phyloP scores from a whole-genome alignment of 2,329 filamentous ascomycete species.

The Talaromyces sp. region DNA sequence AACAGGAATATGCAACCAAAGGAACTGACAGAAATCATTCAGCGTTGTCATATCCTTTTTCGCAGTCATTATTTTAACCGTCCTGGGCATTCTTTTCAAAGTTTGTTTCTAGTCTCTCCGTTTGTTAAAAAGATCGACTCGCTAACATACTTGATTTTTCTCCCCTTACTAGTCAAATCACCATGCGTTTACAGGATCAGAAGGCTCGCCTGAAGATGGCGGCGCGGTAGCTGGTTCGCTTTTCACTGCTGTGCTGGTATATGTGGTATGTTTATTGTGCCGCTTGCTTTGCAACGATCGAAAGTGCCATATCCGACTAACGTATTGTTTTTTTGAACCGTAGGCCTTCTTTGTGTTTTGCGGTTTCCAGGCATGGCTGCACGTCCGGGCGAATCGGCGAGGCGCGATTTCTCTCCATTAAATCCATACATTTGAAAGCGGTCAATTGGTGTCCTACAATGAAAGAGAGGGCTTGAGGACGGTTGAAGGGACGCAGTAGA shows the following conservation, averaged over 20 bases:
- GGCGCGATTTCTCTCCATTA: constrained; percentile 74
- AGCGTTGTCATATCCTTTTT: constrained; percentile 69
- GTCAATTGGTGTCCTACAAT: not conserved
- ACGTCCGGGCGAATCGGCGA: constrained; percentile 74
- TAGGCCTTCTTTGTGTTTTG: constrained; percentile 90
- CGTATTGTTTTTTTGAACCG: not conserved
- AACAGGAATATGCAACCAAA: not conserved
- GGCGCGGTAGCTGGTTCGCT: constrained; percentile 76
- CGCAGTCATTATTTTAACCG: constrained; percentile 61
- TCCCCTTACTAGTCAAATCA: constrained; percentile 53
- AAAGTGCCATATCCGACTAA: constrained; percentile 7
- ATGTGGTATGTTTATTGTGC: constrained; percentile 60
- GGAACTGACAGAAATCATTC: not conserved
- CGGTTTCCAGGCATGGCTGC: constrained; percentile 79
- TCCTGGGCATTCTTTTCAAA: constrained; percentile 69
- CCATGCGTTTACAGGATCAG: constrained; percentile 76
- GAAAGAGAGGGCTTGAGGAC: not conserved
- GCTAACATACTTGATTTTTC: not conserved
- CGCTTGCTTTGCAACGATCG: constrained; percentile 11
- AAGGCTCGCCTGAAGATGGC: constrained; percentile 66
- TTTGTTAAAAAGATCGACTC: not conserved
- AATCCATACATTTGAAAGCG: constrained; percentile 6
- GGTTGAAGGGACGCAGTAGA: not conserved
- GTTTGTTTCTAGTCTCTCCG: constrained; percentile 36
- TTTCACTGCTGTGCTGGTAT: constrained; percentile 83